Percentiles rank a stretch among this genome's conserved stretches.
phyloP scores from a whole-genome alignment of 768 basidiomycete species.

The Boletus rufocinnamomeus region DNA sequence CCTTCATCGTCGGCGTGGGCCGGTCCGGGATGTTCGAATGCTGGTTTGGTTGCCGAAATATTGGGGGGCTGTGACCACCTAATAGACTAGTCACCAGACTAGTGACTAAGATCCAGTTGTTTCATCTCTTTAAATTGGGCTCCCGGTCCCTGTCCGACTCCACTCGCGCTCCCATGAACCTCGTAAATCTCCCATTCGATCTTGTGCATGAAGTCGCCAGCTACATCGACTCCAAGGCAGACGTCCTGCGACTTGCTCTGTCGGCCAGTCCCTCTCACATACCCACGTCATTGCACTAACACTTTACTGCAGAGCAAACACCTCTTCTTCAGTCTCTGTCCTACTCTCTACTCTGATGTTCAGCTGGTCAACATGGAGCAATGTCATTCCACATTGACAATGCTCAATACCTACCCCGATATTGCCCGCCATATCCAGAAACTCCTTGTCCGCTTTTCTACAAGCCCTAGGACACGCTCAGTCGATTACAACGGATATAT shows the following conservation, averaged over 20 bases:
- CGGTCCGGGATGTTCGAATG: too few species aligned
- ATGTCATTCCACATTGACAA: conserved; percentile 61
- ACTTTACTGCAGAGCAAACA: conserved; percentile 47
- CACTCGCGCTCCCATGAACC: conserved; percentile 14
- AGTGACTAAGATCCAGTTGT: neutral
- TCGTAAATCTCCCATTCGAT: conserved; percentile 50
- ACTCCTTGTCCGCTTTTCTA: conserved; percentile 47
- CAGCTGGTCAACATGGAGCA: conserved; percentile 56
- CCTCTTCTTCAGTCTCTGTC: conserved; percentile 52
- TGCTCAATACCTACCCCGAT: conserved; percentile 56
- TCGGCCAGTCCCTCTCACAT: conserved; percentile 47
- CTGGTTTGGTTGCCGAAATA: neutral
- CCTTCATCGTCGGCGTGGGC: too few species aligned
- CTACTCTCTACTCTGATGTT: conserved; percentile 62
- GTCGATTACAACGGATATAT: conserved; percentile 25
- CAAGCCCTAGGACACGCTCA: conserved; percentile 32
- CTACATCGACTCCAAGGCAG: conserved; percentile 51
- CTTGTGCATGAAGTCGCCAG: conserved; percentile 66
- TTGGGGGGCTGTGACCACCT: conserved; percentile 1
- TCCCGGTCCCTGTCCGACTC: neutral
- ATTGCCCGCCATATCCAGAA: conserved; percentile 70
- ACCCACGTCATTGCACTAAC: conserved; percentile 7
- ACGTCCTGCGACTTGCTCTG: conserved; percentile 60
- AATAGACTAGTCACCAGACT: too few species aligned
- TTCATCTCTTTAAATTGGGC: neutral